Percentiles rank a stretch among this genome's conserved stretches.
Evolutionary conservation across 169 alveolate species (phyloP).

Genomic region (Perkinsus marinus): DNA sequence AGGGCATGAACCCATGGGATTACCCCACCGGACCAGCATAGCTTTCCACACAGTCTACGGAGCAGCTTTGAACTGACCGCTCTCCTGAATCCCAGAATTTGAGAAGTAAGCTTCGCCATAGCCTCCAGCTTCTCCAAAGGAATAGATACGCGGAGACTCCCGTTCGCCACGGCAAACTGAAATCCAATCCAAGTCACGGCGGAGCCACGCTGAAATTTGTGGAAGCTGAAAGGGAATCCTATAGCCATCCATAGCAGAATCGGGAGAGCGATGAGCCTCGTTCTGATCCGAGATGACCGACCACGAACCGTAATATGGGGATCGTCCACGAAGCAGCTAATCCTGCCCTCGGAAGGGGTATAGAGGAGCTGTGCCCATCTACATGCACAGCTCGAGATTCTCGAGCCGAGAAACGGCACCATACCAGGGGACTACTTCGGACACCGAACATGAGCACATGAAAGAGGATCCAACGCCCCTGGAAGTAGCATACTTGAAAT

Average conservation of each 20-base stretch:
- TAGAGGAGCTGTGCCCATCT: background rate
- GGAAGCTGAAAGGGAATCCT: background rate
- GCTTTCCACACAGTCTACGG: background rate
- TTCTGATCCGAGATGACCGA: background rate
- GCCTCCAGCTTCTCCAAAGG: background rate
- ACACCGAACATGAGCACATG: background rate
- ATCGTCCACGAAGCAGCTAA: background rate
- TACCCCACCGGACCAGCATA: background rate
- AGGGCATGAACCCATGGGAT: background rate
- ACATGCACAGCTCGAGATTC: background rate
- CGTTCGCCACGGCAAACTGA: background rate
- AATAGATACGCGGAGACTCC: background rate
- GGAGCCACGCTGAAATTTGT: background rate
- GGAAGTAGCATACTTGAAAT: background rate
- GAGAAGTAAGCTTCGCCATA: background rate
- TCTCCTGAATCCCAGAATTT: background rate
- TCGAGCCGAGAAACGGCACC: background rate
- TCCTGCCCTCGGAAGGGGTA: background rate
- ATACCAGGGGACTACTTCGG: background rate
- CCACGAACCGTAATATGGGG: background rate
- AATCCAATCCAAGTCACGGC: background rate
- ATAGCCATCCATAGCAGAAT: background rate
- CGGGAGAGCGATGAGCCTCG: background rate
- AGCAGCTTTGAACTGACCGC: background rate
- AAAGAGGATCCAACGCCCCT: background rate